Evolutionary conservation across 805 yeast species (phyloP).

Genomic region (Geotrichum ghanense): DNA sequence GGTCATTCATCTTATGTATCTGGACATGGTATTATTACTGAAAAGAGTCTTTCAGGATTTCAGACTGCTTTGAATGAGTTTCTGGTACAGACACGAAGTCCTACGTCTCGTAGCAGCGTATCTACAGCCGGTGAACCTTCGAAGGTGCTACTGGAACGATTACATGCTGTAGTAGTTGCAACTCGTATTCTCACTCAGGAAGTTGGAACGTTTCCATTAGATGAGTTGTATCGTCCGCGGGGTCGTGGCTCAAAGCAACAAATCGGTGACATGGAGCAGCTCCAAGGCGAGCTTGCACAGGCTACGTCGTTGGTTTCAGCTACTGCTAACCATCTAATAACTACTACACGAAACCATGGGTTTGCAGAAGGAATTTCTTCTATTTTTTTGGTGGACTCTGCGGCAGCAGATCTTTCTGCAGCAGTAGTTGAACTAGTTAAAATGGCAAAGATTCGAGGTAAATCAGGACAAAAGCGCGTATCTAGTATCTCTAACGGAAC

Average conservation of each 20-base stretch:
- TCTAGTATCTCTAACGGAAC: slow-evolving; percentile 66
- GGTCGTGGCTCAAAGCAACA: not conserved
- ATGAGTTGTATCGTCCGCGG: not conserved
- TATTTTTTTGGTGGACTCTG: slow-evolving; percentile 55
- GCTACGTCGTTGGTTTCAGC: slow-evolving; percentile 39
- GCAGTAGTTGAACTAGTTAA: slow-evolving; percentile 34
- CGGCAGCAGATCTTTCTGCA: slow-evolving; percentile 63
- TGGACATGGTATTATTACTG: slow-evolving; percentile 21
- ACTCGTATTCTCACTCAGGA: slow-evolving; percentile 22
- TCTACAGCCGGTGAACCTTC: not conserved
- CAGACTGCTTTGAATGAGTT: slow-evolving; percentile 26
- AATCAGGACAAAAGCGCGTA: not conserved
- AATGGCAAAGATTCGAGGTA: slow-evolving; percentile 17
- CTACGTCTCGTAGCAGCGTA: slow-evolving; percentile 8
- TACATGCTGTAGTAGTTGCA: slow-evolving; percentile 26
- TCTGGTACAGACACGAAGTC: slow-evolving; percentile 21
- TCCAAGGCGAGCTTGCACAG: slow-evolving; percentile 17
- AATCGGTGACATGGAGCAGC: slow-evolving; percentile 3
- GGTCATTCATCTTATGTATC: not conserved
- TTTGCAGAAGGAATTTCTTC: slow-evolving; percentile 58
- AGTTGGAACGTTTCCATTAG: slow-evolving; percentile 10
- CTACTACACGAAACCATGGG: slow-evolving; percentile 65
- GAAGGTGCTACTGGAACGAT: slow-evolving; percentile 17
- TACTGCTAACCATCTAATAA: slow-evolving; percentile 61
- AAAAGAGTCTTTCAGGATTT: slow-evolving; percentile 19